Percentiles rank a stretch among this genome's conserved stretches.
phyloP scores from a whole-genome alignment of 768 basidiomycete genomes.

The Leccinum fibrillosum region DNA sequence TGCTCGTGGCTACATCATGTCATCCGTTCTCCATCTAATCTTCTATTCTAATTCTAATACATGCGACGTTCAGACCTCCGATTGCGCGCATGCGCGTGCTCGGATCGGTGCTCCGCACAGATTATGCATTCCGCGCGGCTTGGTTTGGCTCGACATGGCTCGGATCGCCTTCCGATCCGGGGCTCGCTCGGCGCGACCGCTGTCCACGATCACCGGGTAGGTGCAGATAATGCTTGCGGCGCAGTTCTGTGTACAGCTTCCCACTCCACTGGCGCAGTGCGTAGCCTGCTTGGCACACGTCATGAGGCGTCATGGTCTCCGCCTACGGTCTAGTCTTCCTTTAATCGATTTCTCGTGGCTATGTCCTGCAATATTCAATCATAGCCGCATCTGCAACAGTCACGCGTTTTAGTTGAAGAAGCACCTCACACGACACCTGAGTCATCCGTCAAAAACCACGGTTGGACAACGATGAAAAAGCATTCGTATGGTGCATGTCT shows the following conservation, averaged over 20 bases:
- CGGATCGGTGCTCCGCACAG: background rate
- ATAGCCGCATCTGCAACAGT: background rate
- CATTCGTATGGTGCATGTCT: background rate
- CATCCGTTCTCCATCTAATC: background rate
- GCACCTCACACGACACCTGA: background rate
- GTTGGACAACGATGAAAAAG: too few species aligned
- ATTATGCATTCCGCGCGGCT: background rate
- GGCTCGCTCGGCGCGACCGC: background rate
- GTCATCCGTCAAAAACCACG: background rate
- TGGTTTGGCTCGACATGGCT: background rate
- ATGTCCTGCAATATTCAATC: background rate
- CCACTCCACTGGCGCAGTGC: background rate
- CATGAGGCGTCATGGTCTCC: background rate
- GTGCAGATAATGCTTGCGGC: background rate
- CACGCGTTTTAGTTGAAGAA: background rate
- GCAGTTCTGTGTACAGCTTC: background rate
- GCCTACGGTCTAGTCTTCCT: background rate
- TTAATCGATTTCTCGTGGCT: background rate
- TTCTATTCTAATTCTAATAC: background rate
- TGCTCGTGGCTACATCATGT: constrained; percentile 3
- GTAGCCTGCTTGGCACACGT: background rate
- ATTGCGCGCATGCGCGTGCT: background rate
- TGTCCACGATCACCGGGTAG: background rate
- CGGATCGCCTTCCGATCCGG: background rate
- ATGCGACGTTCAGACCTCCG: background rate